A percentile compares a stretch with the other conserved stretches of the same genome.
Evolutionary conservation across 805 yeast species (phyloP).

Genomic region (Phaffomyces antillensis): DNA sequence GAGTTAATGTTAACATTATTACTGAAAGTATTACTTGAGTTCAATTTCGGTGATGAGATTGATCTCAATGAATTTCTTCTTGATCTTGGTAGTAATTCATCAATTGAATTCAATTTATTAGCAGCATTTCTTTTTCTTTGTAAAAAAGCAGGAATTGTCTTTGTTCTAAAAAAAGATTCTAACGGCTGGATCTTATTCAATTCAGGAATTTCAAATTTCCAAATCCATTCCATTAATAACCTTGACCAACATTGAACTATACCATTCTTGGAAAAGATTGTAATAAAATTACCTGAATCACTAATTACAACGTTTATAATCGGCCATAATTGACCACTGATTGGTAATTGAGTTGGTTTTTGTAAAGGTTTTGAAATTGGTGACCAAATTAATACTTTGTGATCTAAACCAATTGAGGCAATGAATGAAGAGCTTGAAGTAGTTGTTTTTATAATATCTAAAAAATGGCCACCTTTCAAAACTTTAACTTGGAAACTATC

Average conservation of each 20-base stretch:
- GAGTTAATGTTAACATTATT: conserved; percentile 17
- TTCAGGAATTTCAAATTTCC: conserved; percentile 38
- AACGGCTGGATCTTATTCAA: conserved; percentile 34
- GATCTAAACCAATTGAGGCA: conserved; percentile 69
- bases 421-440: conserved; percentile 58
- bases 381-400: conserved; percentile 66
- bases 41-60: conserved; percentile 19
- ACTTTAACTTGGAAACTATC: conserved; percentile 31
- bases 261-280: conserved; percentile 47
- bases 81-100: conserved; percentile 16
- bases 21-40: conserved; percentile 17
- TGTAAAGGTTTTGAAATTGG: conserved; percentile 47
- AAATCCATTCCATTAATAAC: conserved; percentile 43
- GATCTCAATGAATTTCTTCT: conserved; percentile 29
- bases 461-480: conserved; percentile 43
- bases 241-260: conserved; percentile 57
- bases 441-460: conserved; percentile 57
- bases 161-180: conserved; percentile 55
- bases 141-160: conserved; percentile 39
- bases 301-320: conserved; percentile 49
- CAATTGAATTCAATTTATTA: background rate
- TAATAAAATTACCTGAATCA: conserved; percentile 50
- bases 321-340: conserved; percentile 49
- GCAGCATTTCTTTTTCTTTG: conserved; percentile 25
- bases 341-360: conserved; percentile 37